These are phyloP conservation scores for Cordyceps fumosorosea DNA, from an alignment of 2,329 filamentous ascomycete genomes.

Conservation along the genomic window DNA sequence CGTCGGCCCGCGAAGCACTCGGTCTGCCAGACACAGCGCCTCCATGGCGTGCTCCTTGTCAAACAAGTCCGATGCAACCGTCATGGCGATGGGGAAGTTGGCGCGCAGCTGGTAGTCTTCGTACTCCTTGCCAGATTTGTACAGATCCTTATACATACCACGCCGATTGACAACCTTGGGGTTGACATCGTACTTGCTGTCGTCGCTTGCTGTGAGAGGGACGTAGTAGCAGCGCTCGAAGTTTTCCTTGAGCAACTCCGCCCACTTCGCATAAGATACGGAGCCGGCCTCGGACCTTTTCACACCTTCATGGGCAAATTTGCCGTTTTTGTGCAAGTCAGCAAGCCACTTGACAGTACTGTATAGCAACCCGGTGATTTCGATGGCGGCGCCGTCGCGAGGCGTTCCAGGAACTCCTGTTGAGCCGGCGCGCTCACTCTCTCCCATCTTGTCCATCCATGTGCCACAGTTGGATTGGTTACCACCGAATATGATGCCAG, in stretches of 20 bases:
- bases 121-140: conserved; percentile 88
- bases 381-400: conserved; percentile 87
- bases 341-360: conserved; percentile 80
- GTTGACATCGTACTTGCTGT: conserved; percentile 74
- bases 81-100: conserved; percentile 95
- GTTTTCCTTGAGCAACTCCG: conserved; percentile 67
- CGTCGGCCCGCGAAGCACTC: conserved; percentile 72
- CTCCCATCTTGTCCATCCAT: conserved; percentile 99
- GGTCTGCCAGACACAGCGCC: conserved; percentile 75
- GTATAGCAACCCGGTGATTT: conserved; percentile 91
- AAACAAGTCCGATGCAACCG: conserved; percentile 84
- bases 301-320: conserved; percentile 69
- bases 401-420: conserved; percentile 96
- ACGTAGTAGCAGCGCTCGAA: conserved; percentile 94
- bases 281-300: conserved; percentile 51
- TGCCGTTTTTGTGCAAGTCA: conserved; percentile 57
- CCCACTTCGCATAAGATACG: conserved; percentile 75
- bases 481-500: conserved; percentile 84
- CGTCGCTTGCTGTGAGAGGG: conserved; percentile 62
- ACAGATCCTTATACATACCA: conserved; percentile 97
- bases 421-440: conserved; percentile 80
- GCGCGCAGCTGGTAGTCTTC: conserved; percentile 94
- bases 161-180: conserved; percentile 73
- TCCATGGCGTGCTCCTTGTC: conserved; percentile 68
- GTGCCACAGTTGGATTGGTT: conserved; percentile 94